Conservation (phyloP, 2,329 filamentous ascomycete genomes). For the Aspergillus carbonarius region DNA sequence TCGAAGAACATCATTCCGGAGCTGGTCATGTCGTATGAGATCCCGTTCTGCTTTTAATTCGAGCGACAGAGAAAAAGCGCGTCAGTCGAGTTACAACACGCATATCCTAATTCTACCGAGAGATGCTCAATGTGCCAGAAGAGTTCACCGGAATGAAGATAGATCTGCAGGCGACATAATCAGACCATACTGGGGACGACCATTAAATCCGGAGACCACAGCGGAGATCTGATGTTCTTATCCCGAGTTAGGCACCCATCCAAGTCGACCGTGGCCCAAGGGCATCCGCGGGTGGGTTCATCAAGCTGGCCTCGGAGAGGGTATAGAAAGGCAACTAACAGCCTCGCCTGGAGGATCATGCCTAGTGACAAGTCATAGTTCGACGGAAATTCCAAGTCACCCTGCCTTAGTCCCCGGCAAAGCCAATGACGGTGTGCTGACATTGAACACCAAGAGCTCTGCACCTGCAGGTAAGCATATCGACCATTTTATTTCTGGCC, state of each 20-base stretch:
- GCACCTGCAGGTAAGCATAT: not conserved
- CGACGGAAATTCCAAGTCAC: conserved; percentile 2
- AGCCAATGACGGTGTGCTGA: not conserved
- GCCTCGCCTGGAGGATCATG: not conserved
- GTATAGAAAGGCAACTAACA: not conserved
- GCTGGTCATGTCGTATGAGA: not conserved
- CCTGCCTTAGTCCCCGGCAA: not conserved
- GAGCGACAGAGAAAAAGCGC: not conserved
- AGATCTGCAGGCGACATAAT: not conserved
- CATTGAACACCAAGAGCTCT: not conserved
- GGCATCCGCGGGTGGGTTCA: not conserved
- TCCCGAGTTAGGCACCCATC: not conserved
- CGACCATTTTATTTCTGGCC: not conserved
- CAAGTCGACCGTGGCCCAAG: not conserved
- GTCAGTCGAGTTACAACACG: not conserved
- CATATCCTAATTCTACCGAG: not conserved
- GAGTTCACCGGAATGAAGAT: not conserved
- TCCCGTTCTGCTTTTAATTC: not conserved
- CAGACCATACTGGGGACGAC: not conserved
- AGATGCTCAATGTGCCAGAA: not conserved
- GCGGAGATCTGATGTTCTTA: not conserved
- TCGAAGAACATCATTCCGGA: not conserved
- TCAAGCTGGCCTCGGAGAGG: not conserved
- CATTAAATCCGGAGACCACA: not conserved
- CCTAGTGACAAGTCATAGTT: conserved; percentile 6